Evolutionary conservation across 257 asterid genomes (phyloP), one percentile per base, ranked within the genome.

Genomic region (Parsonsia alboflavescens): DNA sequence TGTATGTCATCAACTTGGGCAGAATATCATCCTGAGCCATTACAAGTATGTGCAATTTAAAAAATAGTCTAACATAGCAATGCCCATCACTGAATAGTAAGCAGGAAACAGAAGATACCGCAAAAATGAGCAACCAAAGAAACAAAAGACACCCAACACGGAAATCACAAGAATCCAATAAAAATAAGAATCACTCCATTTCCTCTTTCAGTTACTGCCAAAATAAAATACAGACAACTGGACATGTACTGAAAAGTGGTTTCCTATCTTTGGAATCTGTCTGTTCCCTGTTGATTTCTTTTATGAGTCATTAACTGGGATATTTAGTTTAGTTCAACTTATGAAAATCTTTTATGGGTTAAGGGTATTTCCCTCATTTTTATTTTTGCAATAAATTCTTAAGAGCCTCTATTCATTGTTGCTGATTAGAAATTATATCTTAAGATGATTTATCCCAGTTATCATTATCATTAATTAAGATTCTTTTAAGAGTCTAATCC

Each of bases 1-100:
- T 79, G 70, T 84, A 86, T 17, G 98, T 79, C 99, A 95, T 95
- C 89, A 92, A 83, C 84, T 92, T 95, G 68, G 98, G 97, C 50
- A 95, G 84, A 77, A 95, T 91, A 81, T 95, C 96, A 87, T 95
- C 99, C 99, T 95, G 89, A 56, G 71, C 72, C 82, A 70, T 4
- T 63, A 52, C 12, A 70, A 10, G 45, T 24, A 54, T 54, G 61
- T 69, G 49, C 15, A 50, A 11, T 13, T 7, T 33, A 33, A 63
- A 30, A 4, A 63, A 6, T 1, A 13, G 0, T 63, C 46, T 13
- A 41, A 61, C 75, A 56, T 24, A 36, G 48, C 53, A 7, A 15
- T 46, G 52, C 56, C 2, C 2, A 70, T 7, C 28, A 15, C 50
- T 58, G 30, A 70, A 63, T 1, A 36, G 16, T 70, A 22, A 49